Evolutionary conservation across 306 rosid species (phyloP).

Genomic region (Cucurbita argyrosperma): DNA sequence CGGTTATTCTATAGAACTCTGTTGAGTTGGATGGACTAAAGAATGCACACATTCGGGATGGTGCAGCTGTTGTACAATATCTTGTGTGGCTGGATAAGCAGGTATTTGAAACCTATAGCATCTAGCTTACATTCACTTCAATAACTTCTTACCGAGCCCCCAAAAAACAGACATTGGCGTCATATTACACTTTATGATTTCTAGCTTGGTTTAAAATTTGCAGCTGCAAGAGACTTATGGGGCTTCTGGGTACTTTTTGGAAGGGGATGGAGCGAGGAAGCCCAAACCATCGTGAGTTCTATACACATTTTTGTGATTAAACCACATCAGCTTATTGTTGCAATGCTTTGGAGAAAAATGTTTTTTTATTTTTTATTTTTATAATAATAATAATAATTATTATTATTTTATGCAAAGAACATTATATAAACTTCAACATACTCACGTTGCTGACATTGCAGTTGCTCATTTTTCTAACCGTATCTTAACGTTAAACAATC

Average conservation of each 20-base stretch:
- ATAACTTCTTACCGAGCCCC: background rate
- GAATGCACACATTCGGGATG: constrained; percentile 82
- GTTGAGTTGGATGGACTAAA: constrained; percentile 80
- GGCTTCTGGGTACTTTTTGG: constrained; percentile 85
- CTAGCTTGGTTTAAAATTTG: constrained; percentile 21
- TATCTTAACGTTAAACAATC: background rate
- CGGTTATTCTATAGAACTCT: constrained; percentile 42
- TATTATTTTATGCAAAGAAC: background rate
- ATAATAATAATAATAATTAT: no score
- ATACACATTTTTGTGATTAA: background rate
- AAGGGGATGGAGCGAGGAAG: constrained; percentile 27
- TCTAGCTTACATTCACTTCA: background rate
- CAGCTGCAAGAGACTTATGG: constrained; percentile 87
- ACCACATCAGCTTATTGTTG: background rate
- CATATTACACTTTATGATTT: constrained; percentile 11
- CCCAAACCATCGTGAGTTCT: constrained; percentile 39
- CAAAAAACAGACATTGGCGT: background rate
- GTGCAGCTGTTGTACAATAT: constrained; percentile 90
- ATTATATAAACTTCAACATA: background rate
- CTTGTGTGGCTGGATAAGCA: constrained; percentile 86
- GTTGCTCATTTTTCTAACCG: background rate
- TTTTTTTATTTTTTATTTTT: background rate
- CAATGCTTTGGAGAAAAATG: background rate
- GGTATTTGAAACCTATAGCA: constrained; percentile 25
- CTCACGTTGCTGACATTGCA: background rate